Evolutionary conservation across 2,329 filamentous ascomycete species (phyloP), one percentile per base, ranked within the genome.

Genomic region (Penicillium sp.): DNA sequence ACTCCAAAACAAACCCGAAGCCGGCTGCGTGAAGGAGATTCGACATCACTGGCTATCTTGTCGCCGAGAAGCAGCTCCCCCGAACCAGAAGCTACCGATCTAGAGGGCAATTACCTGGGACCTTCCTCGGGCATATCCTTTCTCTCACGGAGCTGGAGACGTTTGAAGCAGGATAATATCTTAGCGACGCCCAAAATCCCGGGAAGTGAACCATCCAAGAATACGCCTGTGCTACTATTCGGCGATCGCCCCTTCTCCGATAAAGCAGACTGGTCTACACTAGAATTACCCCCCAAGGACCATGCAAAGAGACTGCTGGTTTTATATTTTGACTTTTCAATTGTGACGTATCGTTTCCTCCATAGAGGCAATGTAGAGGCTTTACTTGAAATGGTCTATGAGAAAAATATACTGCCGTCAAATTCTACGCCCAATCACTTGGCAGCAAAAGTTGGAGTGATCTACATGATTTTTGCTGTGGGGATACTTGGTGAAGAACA

Each of bases 131-230:
- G 77, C 45, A 66, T 80, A 64, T 73, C 81, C 62, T 77, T 87
- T 73, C 70, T 90, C 75, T 62, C 88, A 69, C 84, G 87, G 77
- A 75, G 87, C 79, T 77, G 88, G 85, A 68, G 87, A 78, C 72
- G 87, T 78, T 55, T 90, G 64, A 60, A 85, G 77, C 47, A 85
- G 78, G 51, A 85, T 78, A 75, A 74, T 42, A 69, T 61, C 18
- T 70, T 68, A 0, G 65, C 67, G 3, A 65, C 69, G 26, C 68
- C 68, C 0, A 63, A 65, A 53, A 62, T 63, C 16, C 51, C 68
- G 38, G 64, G 66, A 21, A 64, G 67, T 58, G 70, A 71, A 42
- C 64, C 63, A 0, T 66, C 64, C 0, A 72, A 73, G 23, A 73
- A 74, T 26, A 79, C 81, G 18, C 71, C 74, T 0, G 68, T 81